Evolutionary conservation across 2,329 filamentous ascomycete species (phyloP).

Genomic region (Microdochium nivale): DNA sequence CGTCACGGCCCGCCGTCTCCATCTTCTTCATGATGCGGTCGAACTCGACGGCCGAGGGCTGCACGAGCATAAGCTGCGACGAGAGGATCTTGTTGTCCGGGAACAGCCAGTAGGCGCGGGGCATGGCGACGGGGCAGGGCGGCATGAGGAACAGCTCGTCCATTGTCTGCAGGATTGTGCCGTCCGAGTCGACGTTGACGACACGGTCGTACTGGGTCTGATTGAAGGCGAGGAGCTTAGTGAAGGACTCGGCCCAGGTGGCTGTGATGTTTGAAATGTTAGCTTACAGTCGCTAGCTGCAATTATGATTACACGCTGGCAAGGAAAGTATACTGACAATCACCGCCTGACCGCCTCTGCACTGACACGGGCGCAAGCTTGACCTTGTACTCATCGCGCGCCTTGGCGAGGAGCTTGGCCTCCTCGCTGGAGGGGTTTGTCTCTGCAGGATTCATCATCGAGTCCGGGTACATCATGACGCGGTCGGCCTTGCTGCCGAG

Average conservation of each 20-base stretch:
- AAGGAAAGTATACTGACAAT: constrained; percentile 19
- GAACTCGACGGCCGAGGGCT: constrained; percentile 46
- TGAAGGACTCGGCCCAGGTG: constrained; percentile 56
- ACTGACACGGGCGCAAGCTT: constrained; percentile 32
- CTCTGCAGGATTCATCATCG: constrained; percentile 24
- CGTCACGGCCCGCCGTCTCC: constrained; percentile 17
- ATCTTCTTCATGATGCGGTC: constrained; percentile 24
- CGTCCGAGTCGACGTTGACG: constrained; percentile 51
- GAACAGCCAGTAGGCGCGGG: constrained; percentile 62
- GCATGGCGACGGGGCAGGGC: constrained; percentile 52
- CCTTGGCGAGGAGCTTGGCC: constrained; percentile 27
- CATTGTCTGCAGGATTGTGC: constrained; percentile 52
- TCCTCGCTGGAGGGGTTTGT: constrained; percentile 17
- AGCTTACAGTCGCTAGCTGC: not conserved
- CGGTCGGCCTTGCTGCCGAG: constrained; percentile 33
- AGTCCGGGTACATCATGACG: constrained; percentile 35
- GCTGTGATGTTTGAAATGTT: constrained; percentile 9
- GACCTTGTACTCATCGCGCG: constrained; percentile 34
- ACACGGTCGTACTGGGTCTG: constrained; percentile 49
- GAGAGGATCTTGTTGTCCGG: constrained; percentile 45
- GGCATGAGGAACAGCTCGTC: constrained; percentile 67
- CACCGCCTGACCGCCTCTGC: constrained; percentile 23
- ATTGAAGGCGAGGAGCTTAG: constrained; percentile 62
- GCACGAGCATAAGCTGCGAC: constrained; percentile 52
- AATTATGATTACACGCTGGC: not conserved